phyloP scores from a whole-genome alignment of 2,329 filamentous ascomycete species.

The Beauveria caledonica region DNA sequence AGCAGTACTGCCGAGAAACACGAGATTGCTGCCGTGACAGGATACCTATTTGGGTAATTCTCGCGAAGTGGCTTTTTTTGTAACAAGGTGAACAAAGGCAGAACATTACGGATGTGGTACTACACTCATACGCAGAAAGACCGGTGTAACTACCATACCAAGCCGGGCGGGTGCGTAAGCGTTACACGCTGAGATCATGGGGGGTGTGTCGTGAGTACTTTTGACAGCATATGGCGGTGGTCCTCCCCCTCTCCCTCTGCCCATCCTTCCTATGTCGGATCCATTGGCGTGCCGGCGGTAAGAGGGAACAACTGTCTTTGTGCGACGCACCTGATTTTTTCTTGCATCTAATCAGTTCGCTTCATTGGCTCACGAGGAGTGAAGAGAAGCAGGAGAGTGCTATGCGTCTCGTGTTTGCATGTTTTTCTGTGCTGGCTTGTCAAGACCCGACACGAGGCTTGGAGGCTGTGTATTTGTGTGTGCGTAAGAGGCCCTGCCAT shows the following conservation, averaged over 20 bases:
- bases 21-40: neutral
- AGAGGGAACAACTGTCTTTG: neutral
- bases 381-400: neutral
- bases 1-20: neutral
- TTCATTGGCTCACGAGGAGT: neutral
- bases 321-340: neutral
- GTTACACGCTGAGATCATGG: neutral
- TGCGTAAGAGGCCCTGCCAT: neutral
- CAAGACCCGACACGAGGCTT: neutral
- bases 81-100: neutral
- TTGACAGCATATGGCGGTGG: neutral
- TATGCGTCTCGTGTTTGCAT: neutral
- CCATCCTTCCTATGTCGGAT: neutral
- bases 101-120: neutral
- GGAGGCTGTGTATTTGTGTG: no score
- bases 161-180: neutral
- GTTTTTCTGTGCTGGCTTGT: no score
- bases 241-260: neutral
- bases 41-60: constrained; percentile 3
- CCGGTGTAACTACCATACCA: neutral
- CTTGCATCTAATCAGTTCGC: neutral
- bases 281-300: neutral
- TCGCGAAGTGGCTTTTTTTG: constrained; percentile 3
- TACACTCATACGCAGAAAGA: neutral
- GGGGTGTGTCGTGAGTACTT: neutral